Conservation (phyloP, 495 filamentous ascomycete genomes). For the Lindgomyces ingoldianus region DNA sequence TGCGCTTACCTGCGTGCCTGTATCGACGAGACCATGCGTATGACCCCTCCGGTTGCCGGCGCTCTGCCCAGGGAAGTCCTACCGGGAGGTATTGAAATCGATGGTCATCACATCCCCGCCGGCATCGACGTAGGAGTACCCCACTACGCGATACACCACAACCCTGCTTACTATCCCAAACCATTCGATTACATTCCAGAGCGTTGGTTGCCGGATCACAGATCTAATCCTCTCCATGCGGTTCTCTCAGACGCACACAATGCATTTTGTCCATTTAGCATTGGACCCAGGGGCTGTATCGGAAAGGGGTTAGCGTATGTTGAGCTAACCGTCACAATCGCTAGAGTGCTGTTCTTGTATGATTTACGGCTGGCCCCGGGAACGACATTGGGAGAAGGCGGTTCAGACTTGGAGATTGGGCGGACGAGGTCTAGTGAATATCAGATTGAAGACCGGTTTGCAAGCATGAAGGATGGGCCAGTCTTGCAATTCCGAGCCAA, state of each 20-base stretch:
- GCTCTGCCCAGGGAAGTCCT: slow-evolving; percentile 63
- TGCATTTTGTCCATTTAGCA: slow-evolving; percentile 39
- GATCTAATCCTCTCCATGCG: slow-evolving; percentile 14
- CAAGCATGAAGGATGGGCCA: slow-evolving; percentile 58
- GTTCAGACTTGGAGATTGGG: slow-evolving; percentile 35
- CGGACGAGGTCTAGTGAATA: slow-evolving; percentile 53
- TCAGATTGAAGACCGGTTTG: slow-evolving; percentile 60
- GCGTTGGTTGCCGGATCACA: slow-evolving; percentile 34
- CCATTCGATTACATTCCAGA: slow-evolving; percentile 37
- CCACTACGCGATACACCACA: slow-evolving; percentile 38
- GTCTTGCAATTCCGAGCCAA: slow-evolving; percentile 53
- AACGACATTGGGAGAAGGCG: slow-evolving; percentile 43
- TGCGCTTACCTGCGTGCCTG: slow-evolving; percentile 62
- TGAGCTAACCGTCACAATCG: slow-evolving; percentile 36
- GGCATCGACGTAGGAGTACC: slow-evolving; percentile 46
- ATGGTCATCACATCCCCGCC: slow-evolving; percentile 54
- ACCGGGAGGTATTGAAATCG: slow-evolving; percentile 58
- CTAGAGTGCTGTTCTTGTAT: slow-evolving; percentile 33
- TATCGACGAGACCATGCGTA: slow-evolving; percentile 66
- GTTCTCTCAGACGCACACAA: slow-evolving; percentile 20
- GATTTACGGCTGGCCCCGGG: slow-evolving; percentile 33
- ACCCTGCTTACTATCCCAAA: slow-evolving; percentile 33
- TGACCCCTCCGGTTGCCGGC: slow-evolving; percentile 65
- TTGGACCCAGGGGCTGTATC: slow-evolving; percentile 39
- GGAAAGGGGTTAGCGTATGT: slow-evolving; percentile 40